Evolutionary conservation across 208 protist species (phyloP).

Genomic region (Strigomonas culicis): DNA sequence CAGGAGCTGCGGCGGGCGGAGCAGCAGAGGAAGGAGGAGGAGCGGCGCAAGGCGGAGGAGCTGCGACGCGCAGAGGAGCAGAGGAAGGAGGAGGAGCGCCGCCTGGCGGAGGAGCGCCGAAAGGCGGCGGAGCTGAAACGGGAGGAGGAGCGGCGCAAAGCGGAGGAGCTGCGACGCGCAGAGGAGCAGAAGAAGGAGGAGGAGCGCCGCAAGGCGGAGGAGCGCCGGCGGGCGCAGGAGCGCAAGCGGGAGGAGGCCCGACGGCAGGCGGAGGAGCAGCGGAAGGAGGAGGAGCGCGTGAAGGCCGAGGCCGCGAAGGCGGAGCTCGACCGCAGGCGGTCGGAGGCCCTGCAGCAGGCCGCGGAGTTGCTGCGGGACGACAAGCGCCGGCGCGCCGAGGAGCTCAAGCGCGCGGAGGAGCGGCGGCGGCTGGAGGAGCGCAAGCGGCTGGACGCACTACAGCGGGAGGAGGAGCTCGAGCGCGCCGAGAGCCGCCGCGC

Average conservation of each 20-base stretch:
- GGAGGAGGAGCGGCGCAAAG: not conserved
- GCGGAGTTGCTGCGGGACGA: not conserved
- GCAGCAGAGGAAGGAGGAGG: not conserved
- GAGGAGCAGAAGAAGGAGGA: not conserved
- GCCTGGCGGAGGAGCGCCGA: not conserved
- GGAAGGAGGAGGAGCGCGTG: not conserved
- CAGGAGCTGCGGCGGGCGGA: not conserved
- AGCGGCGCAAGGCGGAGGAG: not conserved
- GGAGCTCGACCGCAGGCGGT: not conserved
- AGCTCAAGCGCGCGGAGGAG: constrained; percentile 1
- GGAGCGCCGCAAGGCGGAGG: not conserved
- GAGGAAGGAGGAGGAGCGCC: not conserved
- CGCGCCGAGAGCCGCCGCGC: not conserved
- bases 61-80: not conserved
- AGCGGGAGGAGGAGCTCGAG: not conserved
- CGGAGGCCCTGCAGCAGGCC: not conserved
- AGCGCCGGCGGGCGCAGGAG: not conserved
- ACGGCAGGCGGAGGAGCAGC: not conserved
- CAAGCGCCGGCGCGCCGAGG: not conserved
- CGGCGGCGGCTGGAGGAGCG: not conserved
- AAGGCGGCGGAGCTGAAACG: not conserved
- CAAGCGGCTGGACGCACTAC: not conserved
- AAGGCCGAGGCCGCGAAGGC: not conserved
- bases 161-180: not conserved
- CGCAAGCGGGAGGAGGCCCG: not conserved